These are phyloP conservation scores for Epichloe coenophiala DNA, from an alignment of 2,329 filamentous ascomycete genomes.

Conservation along the genomic window DNA sequence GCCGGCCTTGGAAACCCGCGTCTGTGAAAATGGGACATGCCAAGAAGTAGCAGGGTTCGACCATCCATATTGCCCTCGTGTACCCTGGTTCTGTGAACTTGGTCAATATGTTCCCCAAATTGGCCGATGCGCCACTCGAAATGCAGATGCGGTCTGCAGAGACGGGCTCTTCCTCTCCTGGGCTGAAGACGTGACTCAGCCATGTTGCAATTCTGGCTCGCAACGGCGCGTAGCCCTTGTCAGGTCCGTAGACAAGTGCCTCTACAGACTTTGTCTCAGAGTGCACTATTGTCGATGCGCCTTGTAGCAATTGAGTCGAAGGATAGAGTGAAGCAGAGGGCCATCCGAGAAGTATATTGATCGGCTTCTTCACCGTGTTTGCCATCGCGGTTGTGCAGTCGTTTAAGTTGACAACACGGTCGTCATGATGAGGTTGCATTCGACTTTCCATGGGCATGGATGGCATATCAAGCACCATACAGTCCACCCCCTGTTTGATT, in stretches of 20 bases:
- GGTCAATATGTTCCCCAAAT: constrained; percentile 61
- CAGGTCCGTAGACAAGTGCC: constrained; percentile 60
- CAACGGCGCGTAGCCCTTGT: constrained; percentile 59
- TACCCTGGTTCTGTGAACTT: constrained; percentile 68
- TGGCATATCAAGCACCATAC: no score
- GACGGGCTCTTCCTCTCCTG: not conserved
- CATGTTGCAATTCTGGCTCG: constrained; percentile 56
- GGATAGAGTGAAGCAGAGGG: constrained; percentile 49
- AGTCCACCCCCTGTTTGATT: no score
- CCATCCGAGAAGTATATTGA: constrained; percentile 59
- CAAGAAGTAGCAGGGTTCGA: constrained; percentile 74
- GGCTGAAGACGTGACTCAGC: constrained; percentile 34
- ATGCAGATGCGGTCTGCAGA: constrained; percentile 52
- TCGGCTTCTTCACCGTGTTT: constrained; percentile 21
- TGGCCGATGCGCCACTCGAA: constrained; percentile 76
- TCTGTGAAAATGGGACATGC: constrained; percentile 78
- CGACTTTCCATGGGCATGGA: no score
- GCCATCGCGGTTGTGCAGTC: not conserved
- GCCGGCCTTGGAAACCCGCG: constrained; percentile 52
- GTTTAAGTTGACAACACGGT: not conserved
- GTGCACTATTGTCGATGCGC: constrained; percentile 39
- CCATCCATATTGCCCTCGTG: constrained; percentile 66
- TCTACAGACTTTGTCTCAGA: constrained; percentile 27
- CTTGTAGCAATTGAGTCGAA: not conserved
- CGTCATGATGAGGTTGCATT: not conserved